phyloP scores from a whole-genome alignment of 1,139 yeast genomes.

The Nakaseomyces bracarensis region DNA sequence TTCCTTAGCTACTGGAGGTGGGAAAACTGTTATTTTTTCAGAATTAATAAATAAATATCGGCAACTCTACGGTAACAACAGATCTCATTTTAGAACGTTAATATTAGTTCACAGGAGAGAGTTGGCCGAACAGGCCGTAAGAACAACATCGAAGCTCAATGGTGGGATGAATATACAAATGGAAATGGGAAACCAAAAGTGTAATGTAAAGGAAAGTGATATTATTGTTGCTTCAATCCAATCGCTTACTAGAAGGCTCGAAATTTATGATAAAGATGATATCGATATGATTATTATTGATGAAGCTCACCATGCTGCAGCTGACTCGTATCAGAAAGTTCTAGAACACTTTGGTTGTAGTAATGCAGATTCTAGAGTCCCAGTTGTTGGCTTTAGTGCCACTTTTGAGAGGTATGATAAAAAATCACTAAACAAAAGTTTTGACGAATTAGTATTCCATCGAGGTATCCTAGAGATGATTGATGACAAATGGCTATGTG shows the following conservation, averaged over 20 bases:
- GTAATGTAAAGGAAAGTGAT: constrained; percentile 39
- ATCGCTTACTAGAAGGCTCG: constrained; percentile 51
- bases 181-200: constrained; percentile 53
- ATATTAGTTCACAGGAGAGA: constrained; percentile 80
- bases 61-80: constrained; percentile 32
- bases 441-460: constrained; percentile 72
- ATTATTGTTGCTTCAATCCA: constrained; percentile 75
- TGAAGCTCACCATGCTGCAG: constrained; percentile 91
- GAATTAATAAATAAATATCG: constrained; percentile 47
- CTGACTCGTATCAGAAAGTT: constrained; percentile 54
- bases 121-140: constrained; percentile 61
- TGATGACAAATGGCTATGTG: constrained; percentile 57
- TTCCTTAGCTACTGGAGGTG: constrained; percentile 91
- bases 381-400: constrained; percentile 82
- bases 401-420: constrained; percentile 68
- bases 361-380: constrained; percentile 37
- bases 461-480: constrained; percentile 63
- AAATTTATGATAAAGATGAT: constrained; percentile 45
- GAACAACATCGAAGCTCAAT: constrained; percentile 39
- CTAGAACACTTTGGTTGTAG: constrained; percentile 51
- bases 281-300: constrained; percentile 68
- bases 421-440: constrained; percentile 46
- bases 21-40: constrained; percentile 81
- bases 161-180: constrained; percentile 53
- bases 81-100: constrained; percentile 34